Conservation (phyloP, 768 basidiomycete species). For the Collybia mongolica region DNA sequence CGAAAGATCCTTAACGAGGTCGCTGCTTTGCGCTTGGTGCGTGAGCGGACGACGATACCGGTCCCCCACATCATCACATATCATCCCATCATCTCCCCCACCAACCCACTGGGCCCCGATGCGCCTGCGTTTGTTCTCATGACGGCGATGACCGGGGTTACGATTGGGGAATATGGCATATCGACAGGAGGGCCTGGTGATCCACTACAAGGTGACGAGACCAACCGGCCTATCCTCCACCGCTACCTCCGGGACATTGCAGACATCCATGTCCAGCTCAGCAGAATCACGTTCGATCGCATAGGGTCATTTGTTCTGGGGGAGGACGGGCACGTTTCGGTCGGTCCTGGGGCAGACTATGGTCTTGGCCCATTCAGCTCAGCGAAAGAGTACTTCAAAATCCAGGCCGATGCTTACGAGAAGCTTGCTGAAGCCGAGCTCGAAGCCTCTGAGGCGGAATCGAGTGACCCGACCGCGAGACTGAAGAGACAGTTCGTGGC, state of each 20-base stretch:
- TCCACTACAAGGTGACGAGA: conserved; percentile 31
- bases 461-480: conserved; percentile 19
- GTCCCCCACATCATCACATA: conserved; percentile 36
- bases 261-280: conserved; percentile 39
- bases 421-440: conserved; percentile 31
- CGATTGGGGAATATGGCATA: conserved; percentile 42
- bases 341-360: conserved; percentile 41
- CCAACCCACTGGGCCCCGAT: conserved; percentile 33
- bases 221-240: conserved; percentile 32
- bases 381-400: conserved; percentile 36
- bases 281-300: conserved; percentile 35
- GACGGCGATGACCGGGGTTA: conserved; percentile 37
- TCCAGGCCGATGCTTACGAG: conserved; percentile 40
- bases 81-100: conserved; percentile 30
- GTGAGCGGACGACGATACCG: conserved; percentile 38
- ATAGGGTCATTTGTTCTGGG: conserved; percentile 39
- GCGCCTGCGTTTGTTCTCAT: conserved; percentile 42
- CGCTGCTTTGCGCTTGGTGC: conserved; percentile 39
- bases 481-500: conserved; percentile 37
- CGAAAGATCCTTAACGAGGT: conserved; percentile 44
- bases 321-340: conserved; percentile 28
- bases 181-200: conserved; percentile 24
- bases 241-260: conserved; percentile 39
- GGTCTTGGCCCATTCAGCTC: conserved; percentile 38
- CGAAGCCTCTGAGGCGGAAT: neutral